Base-by-base conservation (phyloP, 176 grass and related monocot species). In the Lolium multiflorum region DNA sequence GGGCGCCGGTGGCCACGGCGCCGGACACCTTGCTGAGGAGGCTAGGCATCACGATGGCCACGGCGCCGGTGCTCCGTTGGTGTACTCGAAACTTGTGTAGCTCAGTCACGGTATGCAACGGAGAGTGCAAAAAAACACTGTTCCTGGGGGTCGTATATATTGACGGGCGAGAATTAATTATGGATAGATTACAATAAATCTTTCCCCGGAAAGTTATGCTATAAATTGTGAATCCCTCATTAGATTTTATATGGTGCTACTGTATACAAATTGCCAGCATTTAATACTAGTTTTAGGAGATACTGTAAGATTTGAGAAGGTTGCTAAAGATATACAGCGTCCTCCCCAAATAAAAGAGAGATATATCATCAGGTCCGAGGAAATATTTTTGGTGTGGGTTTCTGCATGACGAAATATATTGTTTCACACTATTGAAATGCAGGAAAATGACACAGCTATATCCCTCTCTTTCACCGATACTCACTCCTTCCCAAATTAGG, bases 1-100 rank as follows among this genome's bases (percentile, higher is more conserved):
- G 66, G 9, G 69, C 71, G 70, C 61, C 84, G 76, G 84, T 16
- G 5, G 74, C 70, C 58, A 87, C 55, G 55, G 79, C 39, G 57
- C 47, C 77, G 37, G 85, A 85, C 82, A 78, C 78, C 21, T 70
- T 74, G 77, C 66, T 81, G 56, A 90, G 46, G 64, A 90, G 56
- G 72, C 60, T 76, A 62, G 61, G 65, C 76, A 88, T 89, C 5
- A 50, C 48, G 57, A 56, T 56, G 17, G 54, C 17, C 4, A 62
- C 13, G 57, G 39, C 41, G 22, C 43, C 17, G 24, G 18, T 48
- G 15, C 47, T 18, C 18, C 9, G 1, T 25, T 81, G 17, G 24
- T 20, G 60, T 11, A 28, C 60, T 35, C 47, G 79, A 1, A 81
- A 83, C 41, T 83, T 31, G 1, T 47, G 38, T 15, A 44, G 0